Evolutionary conservation across 2,329 filamentous ascomycete genomes (phyloP).

Genomic region (Sclerotinia nivalis): DNA sequence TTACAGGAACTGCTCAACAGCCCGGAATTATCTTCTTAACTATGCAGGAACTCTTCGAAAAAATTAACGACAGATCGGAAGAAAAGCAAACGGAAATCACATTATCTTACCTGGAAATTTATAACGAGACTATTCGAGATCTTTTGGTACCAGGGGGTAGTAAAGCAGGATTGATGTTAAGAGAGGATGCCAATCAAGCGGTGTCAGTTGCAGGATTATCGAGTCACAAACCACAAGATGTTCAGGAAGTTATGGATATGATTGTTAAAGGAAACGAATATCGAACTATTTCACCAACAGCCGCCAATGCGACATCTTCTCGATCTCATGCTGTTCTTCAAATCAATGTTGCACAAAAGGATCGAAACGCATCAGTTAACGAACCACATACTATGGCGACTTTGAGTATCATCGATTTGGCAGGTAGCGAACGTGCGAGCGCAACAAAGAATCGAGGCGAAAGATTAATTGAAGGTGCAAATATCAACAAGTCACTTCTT

Average conservation of each 20-base stretch:
- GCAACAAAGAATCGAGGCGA: conserved; percentile 96
- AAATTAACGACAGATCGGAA: conserved; percentile 80
- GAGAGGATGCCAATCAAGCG: conserved; percentile 90
- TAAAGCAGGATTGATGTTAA: conserved; percentile 80
- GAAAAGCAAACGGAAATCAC: conserved; percentile 90
- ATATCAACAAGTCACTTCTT: conserved; percentile 98
- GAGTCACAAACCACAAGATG: conserved; percentile 86
- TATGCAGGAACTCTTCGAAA: conserved; percentile 98
- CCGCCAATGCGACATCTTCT: conserved; percentile 95
- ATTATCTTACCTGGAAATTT: conserved; percentile 95
- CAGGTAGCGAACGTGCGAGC: conserved; percentile 91
- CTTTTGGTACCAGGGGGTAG: conserved; percentile 81
- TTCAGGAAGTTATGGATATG: conserved; percentile 98
- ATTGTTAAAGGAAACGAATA: conserved; percentile 93
- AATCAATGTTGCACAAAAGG: conserved; percentile 93
- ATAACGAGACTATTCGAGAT: conserved; percentile 98
- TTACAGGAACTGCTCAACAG: conserved; percentile 86
- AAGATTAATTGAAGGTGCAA: conserved; percentile 87
- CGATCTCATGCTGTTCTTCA: conserved; percentile 96
- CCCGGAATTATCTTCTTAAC: conserved; percentile 98
- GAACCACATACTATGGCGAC: conserved; percentile 98
- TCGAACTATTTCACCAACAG: conserved; percentile 93
- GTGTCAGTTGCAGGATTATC: conserved; percentile 90
- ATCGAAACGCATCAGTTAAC: conserved; percentile 86
- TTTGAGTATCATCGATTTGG: conserved; percentile 95